Evolutionary conservation across 2,329 filamentous ascomycete species (phyloP).

Genomic region (Ilyonectria sp.): DNA sequence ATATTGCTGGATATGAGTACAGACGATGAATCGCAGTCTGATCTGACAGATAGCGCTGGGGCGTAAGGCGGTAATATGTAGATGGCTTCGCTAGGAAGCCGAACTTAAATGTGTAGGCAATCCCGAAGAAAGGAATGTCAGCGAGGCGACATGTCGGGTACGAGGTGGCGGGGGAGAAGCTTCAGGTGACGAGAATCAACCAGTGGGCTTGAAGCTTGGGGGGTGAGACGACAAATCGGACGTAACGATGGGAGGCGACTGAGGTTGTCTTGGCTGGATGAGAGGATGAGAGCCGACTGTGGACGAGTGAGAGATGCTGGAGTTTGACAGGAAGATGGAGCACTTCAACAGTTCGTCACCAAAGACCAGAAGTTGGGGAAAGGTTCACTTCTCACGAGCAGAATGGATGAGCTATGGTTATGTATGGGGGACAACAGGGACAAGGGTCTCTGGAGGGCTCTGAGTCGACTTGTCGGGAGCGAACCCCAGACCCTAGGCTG

Average conservation of each 20-base stretch:
- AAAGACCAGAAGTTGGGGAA: constrained; percentile 21
- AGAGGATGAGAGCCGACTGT: background rate
- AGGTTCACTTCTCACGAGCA: constrained; percentile 26
- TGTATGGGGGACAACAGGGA: constrained; percentile 46
- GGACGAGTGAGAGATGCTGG: background rate
- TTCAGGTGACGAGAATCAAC: constrained; percentile 35
- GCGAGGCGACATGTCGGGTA: constrained; percentile 41
- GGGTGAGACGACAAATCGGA: constrained; percentile 10
- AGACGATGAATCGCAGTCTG: constrained; percentile 32
- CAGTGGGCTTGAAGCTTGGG: constrained; percentile 33
- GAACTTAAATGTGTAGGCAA: constrained; percentile 21
- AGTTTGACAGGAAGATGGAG: background rate
- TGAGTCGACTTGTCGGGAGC: constrained; percentile 31
- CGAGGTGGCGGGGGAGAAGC: constrained; percentile 24
- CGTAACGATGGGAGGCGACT: constrained; percentile 11
- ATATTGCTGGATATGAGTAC: constrained; percentile 36
- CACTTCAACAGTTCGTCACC: constrained; percentile 10
- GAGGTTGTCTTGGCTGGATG: background rate
- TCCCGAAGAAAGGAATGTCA: constrained; percentile 33
- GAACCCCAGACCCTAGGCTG: constrained; percentile 44
- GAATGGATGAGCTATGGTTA: constrained; percentile 48
- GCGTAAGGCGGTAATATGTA: constrained; percentile 12
- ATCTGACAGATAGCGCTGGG: constrained; percentile 14
- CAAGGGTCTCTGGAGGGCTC: constrained; percentile 36
- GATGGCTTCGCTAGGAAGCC: constrained; percentile 12